Base-by-base conservation (phyloP, 2,329 filamentous ascomycete genomes). In the Phaeosphaeriaceae sp. region DNA sequence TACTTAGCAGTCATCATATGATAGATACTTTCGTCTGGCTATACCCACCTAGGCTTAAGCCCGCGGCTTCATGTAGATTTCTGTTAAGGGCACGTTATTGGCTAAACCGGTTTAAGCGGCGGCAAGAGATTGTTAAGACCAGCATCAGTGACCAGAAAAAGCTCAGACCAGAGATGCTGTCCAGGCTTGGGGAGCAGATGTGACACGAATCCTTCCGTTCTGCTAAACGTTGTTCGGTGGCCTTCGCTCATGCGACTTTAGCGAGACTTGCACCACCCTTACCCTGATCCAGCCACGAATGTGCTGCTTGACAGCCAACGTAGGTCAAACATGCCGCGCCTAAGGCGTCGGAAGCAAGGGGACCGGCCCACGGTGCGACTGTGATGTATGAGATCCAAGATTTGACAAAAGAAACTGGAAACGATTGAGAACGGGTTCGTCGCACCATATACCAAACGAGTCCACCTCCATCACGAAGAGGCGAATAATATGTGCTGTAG, bases 121-220 rank as follows among this genome's bases (percentile, higher is more conserved):
- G 54, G 45, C 46, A 42, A 51, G 48, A 56, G 40, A 50, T 50
- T 48, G 46, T 49, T 29, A 38, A 37, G 39, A 39, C 60, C 58
- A 54, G 63, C 56, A 60, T 64, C 52, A 60, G 63, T 51, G 53
- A 48, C 44, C 42, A 52, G 33, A 54, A 57, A 35, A 48, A 50
- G 35, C 58, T 51, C 39, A 44, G 43, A 49, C 48, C 50, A 49
- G 40, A 18, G n/a, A 35, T 49, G 15, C 20, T 32, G 40, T 52
- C 49, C 51, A 52, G 52, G 46, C 52, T 51, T 36, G 28, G 54
- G 51, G 54, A 49, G 46, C 44, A 45, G 44, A 32, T 36, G 60
- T 63, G 55, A 61, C 61, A 62, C 54, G 39, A 60, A 54, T 43
- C 34, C 39, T 46, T 55, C 46, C 53, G 45, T 51, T 26, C 45